Conservation (phyloP, 768 basidiomycete genomes). For the Suillus hirtellus region DNA sequence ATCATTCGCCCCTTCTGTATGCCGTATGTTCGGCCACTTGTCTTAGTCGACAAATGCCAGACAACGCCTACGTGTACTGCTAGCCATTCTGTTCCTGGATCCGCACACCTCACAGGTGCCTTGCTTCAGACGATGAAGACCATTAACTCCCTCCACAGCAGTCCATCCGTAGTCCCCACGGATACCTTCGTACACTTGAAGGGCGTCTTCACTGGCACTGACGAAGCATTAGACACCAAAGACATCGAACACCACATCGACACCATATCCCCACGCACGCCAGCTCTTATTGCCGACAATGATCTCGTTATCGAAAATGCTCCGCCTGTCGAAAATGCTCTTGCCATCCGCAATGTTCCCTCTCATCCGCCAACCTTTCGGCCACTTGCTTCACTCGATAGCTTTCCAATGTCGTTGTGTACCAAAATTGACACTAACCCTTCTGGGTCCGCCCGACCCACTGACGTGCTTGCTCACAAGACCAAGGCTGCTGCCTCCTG, state of each 20-base stretch:
- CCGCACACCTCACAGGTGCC: not conserved
- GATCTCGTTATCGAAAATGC: not conserved
- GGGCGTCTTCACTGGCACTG: not conserved
- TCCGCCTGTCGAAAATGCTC: not conserved
- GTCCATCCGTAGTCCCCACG: not conserved
- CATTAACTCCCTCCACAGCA: not conserved
- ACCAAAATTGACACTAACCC: not conserved
- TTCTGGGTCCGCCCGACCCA: not conserved
- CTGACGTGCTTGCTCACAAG: not conserved
- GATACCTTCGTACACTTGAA: not conserved
- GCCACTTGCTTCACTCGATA: not conserved
- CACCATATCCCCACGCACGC: not conserved
- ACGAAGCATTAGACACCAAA: not conserved
- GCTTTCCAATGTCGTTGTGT: no score
- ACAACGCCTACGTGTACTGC: not conserved
- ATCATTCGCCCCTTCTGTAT: not conserved
- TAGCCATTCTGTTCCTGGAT: not conserved
- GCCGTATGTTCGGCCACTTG: not conserved
- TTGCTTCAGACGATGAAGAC: not conserved
- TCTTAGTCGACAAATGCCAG: not conserved
- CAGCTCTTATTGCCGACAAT: not conserved
- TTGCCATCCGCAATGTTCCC: not conserved
- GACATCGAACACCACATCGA: not conserved
- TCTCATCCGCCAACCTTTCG: not conserved
- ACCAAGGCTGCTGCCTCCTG: not conserved